Conservation (phyloP, 768 basidiomycete genomes). For the Cystobasidium onofrii region DNA sequence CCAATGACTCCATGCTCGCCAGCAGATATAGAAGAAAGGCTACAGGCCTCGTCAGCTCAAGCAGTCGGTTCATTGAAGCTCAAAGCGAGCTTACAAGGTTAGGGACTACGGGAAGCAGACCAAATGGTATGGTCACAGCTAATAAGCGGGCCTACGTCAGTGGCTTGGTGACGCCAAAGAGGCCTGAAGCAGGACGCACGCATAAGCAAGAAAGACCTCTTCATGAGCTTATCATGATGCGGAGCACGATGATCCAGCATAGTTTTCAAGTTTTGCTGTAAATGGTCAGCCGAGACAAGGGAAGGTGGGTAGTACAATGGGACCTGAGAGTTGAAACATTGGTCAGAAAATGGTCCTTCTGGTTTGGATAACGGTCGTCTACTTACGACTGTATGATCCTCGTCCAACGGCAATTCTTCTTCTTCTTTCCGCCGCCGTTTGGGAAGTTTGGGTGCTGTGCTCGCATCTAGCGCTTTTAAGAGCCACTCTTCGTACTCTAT, state of each 20-base stretch:
- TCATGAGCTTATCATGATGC: conserved; percentile 26
- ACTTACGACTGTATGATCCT: background rate
- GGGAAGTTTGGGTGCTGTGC: conserved; percentile 17
- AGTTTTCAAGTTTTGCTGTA: background rate
- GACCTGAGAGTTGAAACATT: background rate
- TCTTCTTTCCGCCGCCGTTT: background rate
- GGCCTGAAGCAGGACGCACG: background rate
- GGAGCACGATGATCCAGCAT: conserved; percentile 25
- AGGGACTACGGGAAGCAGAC: conserved; percentile 13
- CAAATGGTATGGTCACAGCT: conserved; percentile 21
- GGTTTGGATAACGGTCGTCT: background rate
- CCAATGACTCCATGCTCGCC: conserved; percentile 29
- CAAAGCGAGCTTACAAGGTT: conserved; percentile 8
- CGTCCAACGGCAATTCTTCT: background rate
- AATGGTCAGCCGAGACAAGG: background rate
- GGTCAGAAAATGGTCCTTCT: background rate
- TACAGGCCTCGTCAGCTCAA: background rate
- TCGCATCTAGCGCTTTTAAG: conserved; percentile 27
- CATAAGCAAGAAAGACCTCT: conserved; percentile 10
- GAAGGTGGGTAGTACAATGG: conserved; percentile 17
- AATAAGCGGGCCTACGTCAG: background rate
- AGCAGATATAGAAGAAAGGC: conserved; percentile 29
- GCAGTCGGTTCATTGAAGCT: too few relatives aligned
- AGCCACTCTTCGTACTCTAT: conserved; percentile 32
- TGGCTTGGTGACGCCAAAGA: background rate